phyloP scores from a whole-genome alignment of 1,139 yeast genomes.

The Protomyces gravidus region DNA sequence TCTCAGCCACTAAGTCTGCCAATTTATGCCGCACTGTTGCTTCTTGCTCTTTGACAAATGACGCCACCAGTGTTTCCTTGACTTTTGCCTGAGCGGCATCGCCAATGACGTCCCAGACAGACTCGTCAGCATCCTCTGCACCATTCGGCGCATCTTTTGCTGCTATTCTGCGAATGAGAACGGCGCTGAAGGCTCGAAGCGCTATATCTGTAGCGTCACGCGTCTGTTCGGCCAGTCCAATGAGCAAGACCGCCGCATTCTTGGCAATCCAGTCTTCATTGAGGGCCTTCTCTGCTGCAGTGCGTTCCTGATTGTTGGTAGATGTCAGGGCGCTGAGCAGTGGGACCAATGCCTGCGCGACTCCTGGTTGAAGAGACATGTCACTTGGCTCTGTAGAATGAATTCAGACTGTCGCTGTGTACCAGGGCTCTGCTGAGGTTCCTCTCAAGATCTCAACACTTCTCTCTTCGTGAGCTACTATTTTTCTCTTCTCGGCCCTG shows the following conservation, averaged over 20 bases:
- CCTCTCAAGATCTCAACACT: no score
- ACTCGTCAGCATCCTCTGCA: constrained; percentile 54
- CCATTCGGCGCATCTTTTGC: constrained; percentile 58
- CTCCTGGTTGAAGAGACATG: constrained; percentile 34
- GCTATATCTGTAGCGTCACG: constrained; percentile 38
- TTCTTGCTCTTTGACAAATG: constrained; percentile 63
- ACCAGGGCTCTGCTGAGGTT: no score
- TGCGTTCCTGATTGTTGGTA: constrained; percentile 66
- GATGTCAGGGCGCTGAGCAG: constrained; percentile 69
- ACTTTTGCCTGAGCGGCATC: constrained; percentile 59
- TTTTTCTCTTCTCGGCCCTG: no score
- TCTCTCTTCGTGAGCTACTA: no score
- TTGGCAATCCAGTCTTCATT: constrained; percentile 65
- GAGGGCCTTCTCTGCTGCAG: constrained; percentile 70
- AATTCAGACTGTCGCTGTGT: no score
- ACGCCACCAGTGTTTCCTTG: constrained; percentile 62
- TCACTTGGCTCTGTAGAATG: neutral
- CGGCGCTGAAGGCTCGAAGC: constrained; percentile 67
- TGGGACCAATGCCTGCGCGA: constrained; percentile 52
- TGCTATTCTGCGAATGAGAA: constrained; percentile 80
- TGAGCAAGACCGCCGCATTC: constrained; percentile 62
- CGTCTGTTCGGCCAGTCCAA: constrained; percentile 80
- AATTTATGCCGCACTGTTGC: constrained; percentile 81
- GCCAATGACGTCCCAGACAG: constrained; percentile 61
- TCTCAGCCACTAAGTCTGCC: constrained; percentile 90